Percentiles rank a stretch among this genome's conserved stretches.
Evolutionary conservation across 2,329 filamentous ascomycete genomes (phyloP).

Genomic region (Lasiodiplodia sp.): DNA sequence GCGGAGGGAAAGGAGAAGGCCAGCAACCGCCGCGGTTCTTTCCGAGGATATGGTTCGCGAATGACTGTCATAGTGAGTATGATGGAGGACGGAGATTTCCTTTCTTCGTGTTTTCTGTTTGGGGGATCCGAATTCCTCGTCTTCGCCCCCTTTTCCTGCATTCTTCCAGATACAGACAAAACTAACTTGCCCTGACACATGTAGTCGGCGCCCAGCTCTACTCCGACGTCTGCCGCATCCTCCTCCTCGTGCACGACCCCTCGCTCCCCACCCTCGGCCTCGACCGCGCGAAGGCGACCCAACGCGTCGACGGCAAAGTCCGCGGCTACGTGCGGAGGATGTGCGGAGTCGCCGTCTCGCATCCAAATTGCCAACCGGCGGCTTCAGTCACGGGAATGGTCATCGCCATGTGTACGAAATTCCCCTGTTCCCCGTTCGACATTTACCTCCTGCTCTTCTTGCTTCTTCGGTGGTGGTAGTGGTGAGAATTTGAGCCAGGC

Average conservation of each 20-base stretch:
- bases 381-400: conserved; percentile 8
- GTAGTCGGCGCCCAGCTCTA: conserved; percentile 13
- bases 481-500: too few relatives aligned
- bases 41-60: conserved; percentile 12
- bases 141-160: too few relatives aligned
- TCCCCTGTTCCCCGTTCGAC: too few relatives aligned
- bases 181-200: too few relatives aligned
- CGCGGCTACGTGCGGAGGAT: conserved; percentile 2
- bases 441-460: too few relatives aligned
- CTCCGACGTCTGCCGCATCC: conserved; percentile 15
- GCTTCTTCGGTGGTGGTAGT: not conserved
- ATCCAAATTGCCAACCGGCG: not conserved
- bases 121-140: too few relatives aligned
- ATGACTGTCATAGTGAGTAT: conserved; percentile 12
- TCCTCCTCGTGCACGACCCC: conserved; percentile 6
- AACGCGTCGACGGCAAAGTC: not conserved
- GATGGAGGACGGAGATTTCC: too few relatives aligned
- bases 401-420: conserved; percentile 8
- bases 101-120: not conserved
- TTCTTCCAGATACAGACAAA: too few relatives aligned
- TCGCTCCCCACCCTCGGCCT: not conserved
- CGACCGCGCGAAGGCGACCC: not conserved
- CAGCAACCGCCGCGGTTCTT: not conserved
- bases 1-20: too few relatives aligned
- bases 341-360: conserved; percentile 9